phyloP scores from a whole-genome alignment of 176 grass and related monocot species.

The Neostapfia colusana region DNA sequence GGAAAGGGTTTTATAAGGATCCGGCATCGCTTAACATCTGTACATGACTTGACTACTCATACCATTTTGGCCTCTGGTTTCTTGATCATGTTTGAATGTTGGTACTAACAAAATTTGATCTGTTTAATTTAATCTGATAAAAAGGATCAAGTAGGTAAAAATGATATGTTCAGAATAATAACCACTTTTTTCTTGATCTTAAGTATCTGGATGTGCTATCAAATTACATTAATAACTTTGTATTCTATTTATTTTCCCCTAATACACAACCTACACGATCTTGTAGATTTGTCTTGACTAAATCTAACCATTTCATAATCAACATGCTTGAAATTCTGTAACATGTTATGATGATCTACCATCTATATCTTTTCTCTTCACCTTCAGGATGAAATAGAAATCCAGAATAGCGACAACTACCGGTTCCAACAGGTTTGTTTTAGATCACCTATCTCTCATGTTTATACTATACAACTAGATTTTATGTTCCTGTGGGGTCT shows the following conservation, averaged over 20 bases:
- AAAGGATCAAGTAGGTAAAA: not conserved
- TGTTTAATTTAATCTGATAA: not conserved
- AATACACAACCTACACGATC: not conserved
- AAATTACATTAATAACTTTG: not conserved
- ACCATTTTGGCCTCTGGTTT: not conserved
- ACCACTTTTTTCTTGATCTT: not conserved
- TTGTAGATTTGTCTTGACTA: not conserved
- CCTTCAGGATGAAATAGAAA: slow-evolving; percentile 89
- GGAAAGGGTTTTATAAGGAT: slow-evolving; percentile 1
- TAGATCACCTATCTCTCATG: slow-evolving; percentile 17
- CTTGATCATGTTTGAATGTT: slow-evolving; percentile 18
- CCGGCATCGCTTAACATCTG: slow-evolving; percentile 8
- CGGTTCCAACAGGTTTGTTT: slow-evolving; percentile 72
- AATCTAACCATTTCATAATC: not conserved
- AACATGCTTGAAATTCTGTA: not conserved
- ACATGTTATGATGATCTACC: slow-evolving; percentile 22
- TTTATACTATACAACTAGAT: slow-evolving; percentile 19
- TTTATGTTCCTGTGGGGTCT: slow-evolving; percentile 2
- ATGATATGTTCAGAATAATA: slow-evolving; percentile 20
- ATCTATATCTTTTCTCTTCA: slow-evolving; percentile 17
- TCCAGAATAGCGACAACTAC: slow-evolving; percentile 78
- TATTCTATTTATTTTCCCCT: not conserved
- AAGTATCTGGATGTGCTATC: slow-evolving; percentile 16
- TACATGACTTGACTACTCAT: slow-evolving; percentile 29
- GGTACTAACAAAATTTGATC: slow-evolving; percentile 6